Evolutionary conservation across 768 basidiomycete genomes (phyloP), one percentile per base, ranked within the genome.

Genomic region (Pulveroboletus sp.): DNA sequence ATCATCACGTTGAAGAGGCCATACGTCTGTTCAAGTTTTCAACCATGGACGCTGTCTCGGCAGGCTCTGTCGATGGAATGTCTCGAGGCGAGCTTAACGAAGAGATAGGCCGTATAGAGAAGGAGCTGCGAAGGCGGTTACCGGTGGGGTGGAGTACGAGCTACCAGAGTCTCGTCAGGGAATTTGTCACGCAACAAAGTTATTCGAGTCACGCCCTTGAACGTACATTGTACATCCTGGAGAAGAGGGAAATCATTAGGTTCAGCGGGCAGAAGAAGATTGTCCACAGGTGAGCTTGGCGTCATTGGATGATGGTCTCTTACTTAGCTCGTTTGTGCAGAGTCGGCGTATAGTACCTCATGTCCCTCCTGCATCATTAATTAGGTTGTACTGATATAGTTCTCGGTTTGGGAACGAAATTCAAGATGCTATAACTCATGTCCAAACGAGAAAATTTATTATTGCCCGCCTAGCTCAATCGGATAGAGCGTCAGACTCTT

Each of bases 11-110:
- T 20, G 94, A 97, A 68, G 96, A 99, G 68, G 90, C 96, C 6
- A 97, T 98, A 59, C 87, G 96, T 10, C 71, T 99, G 35, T 99
- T 99, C 84, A 98, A 95, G 63, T 94, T 85, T 72, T 97, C 94
- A 9, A 98, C 96, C 3, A 98, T 99, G 95, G 93, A 98, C 65
- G 96, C 96, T 22, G 94, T 98, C 23, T 87, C 89, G 12, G 93
- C 93, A 1, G 94, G 96, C 12, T 86, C 90, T 27, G 85, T 87
- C 16, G 96, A 98, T 59, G 96, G 96, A 0, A 73, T 98, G 50
- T 89, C 92, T 13, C 82, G 94, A 36, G 85, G 87, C 4, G 93
- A 93, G 59, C 72, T 98, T 32, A 93, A 94, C 65, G 93, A 93
- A 46, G 95, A 98, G 71, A 93, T 97, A 78, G 73, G 77, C 26